Evolutionary conservation across 2,329 filamentous ascomycete genomes (phyloP).

Genomic region (Fusarium hainanense): DNA sequence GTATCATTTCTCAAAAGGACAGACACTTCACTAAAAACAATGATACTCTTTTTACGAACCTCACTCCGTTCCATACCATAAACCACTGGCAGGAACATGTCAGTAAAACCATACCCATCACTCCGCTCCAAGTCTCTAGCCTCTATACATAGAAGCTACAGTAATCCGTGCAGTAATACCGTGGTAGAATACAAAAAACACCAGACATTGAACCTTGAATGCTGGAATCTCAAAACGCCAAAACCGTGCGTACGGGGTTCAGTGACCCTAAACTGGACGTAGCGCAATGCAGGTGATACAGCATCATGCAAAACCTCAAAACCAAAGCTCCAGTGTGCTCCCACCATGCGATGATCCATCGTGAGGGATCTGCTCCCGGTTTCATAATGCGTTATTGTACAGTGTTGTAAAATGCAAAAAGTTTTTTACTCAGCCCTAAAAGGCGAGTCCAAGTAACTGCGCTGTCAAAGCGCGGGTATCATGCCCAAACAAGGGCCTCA

Average conservation of each 20-base stretch:
- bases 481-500: constrained; percentile 44
- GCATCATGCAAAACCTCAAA: constrained; percentile 36
- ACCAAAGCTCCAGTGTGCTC: constrained; percentile 39
- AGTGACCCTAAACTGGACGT: constrained; percentile 7
- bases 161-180: constrained; percentile 32
- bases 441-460: constrained; percentile 35
- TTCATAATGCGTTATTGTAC: constrained; percentile 47
- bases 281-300: constrained; percentile 35
- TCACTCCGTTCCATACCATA: constrained; percentile 32
- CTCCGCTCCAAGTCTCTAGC: constrained; percentile 34
- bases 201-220: constrained; percentile 34
- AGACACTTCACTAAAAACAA: constrained; percentile 28
- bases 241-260: constrained; percentile 26
- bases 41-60: constrained; percentile 40
- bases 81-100: constrained; percentile 17
- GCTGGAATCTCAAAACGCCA: constrained; percentile 39
- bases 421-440: constrained; percentile 18
- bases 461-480: constrained; percentile 47
- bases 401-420: constrained; percentile 34
- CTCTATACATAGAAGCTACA: constrained; percentile 19
- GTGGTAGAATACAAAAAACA: constrained; percentile 35
- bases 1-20: constrained; percentile 5
- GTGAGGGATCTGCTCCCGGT: constrained; percentile 33
- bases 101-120: constrained; percentile 21
- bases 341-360: constrained; percentile 37